Evolutionary conservation across 1,284 basidiomycete species (phyloP).

Genomic region (Sanghuangporus baumii): DNA sequence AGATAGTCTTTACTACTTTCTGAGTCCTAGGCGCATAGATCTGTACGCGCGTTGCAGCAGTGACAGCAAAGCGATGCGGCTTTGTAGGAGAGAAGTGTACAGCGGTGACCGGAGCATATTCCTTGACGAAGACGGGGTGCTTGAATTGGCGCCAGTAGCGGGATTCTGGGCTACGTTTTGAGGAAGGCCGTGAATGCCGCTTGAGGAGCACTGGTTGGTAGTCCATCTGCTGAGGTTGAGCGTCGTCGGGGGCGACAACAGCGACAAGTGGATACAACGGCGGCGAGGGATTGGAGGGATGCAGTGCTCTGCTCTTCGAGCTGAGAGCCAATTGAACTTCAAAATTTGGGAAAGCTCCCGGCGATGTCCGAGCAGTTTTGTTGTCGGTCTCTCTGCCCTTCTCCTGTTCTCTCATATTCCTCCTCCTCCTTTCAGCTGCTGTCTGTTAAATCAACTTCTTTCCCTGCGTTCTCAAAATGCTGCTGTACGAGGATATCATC

Average conservation of each 20-base stretch:
- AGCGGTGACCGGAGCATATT: conserved; percentile 90
- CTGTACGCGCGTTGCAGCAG: conserved; percentile 89
- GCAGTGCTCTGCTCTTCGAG: too few relatives aligned
- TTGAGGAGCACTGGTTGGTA: conserved; percentile 72
- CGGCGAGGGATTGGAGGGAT: not conserved
- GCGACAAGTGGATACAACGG: too few relatives aligned
- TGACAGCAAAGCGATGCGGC: conserved; percentile 93
- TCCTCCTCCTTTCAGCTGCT: conserved; percentile 9
- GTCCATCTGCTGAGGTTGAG: conserved; percentile 46
- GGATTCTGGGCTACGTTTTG: conserved; percentile 64
- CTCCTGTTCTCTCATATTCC: not conserved
- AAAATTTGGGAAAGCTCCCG: conserved; percentile 3
- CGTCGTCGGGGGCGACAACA: not conserved
- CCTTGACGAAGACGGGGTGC: conserved; percentile 87
- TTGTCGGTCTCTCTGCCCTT: conserved; percentile 24
- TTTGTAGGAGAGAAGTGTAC: conserved; percentile 83
- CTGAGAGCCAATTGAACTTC: not conserved
- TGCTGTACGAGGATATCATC: conserved; percentile 75
- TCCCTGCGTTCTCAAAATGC: conserved; percentile 42
- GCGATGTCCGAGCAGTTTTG: conserved; percentile 22
- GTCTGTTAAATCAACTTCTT: conserved; percentile 19
- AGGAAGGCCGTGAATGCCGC: conserved; percentile 49
- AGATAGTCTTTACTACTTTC: conserved; percentile 93
- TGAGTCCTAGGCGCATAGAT: conserved; percentile 95
- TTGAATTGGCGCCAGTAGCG: conserved; percentile 80